phyloP scores from a whole-genome alignment of 2,329 filamentous ascomycete genomes.

The Fusarium devonianum region DNA sequence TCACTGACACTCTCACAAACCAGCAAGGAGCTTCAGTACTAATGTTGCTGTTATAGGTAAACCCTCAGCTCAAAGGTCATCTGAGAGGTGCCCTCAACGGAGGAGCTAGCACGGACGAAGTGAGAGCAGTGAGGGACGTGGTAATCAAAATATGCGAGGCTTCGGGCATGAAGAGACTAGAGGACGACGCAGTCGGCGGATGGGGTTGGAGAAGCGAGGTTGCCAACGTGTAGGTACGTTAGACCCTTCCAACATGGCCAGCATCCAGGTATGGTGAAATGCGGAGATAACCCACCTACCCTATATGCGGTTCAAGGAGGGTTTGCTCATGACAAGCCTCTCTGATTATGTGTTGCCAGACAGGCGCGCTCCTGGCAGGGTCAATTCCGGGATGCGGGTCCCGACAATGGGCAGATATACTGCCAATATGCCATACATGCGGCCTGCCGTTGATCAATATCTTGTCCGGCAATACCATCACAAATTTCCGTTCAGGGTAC shows the following conservation, averaged over 20 bases:
- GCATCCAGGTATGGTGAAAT: neutral
- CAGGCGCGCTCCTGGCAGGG: no score
- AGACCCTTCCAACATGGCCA: neutral
- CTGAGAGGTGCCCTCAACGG: constrained; percentile 39
- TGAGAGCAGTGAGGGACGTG: constrained; percentile 37
- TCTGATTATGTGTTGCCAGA: no score
- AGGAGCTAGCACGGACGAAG: constrained; percentile 37
- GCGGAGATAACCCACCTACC: neutral
- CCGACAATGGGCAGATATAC: neutral
- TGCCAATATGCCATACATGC: constrained; percentile 5
- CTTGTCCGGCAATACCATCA: neutral
- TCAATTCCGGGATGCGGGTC: constrained; percentile 1
- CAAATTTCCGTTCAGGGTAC: neutral
- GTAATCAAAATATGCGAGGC: constrained; percentile 40
- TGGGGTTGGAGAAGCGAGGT: constrained; percentile 42
- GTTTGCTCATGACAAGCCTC: no score
- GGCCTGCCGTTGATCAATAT: constrained; percentile 1
- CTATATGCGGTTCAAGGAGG: no score
- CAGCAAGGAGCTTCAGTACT: no score
- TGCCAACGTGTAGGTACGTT: constrained; percentile 32
- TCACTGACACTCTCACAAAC: neutral
- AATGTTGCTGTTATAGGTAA: constrained; percentile 29
- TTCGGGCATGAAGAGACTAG: constrained; percentile 35
- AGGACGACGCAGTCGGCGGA: constrained; percentile 28
- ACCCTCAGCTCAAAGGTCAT: constrained; percentile 41